Percentiles rank a stretch among this genome's conserved stretches.
phyloP scores from a whole-genome alignment of 2,329 filamentous ascomycete genomes.

The Monosporascus ibericus region DNA sequence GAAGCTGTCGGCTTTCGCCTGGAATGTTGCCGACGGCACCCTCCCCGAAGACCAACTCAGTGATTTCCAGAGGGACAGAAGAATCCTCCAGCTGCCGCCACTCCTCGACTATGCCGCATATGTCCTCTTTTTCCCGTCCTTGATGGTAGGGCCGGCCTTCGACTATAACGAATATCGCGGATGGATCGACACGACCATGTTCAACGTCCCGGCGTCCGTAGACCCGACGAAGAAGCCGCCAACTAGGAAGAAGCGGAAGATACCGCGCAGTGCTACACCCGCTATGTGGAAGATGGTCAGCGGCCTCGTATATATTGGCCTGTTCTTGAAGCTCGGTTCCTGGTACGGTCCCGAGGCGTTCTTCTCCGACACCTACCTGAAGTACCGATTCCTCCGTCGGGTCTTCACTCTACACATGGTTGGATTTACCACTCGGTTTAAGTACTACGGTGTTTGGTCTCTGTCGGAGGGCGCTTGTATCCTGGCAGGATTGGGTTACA shows the following conservation, averaged over 20 bases:
- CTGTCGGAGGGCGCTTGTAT: constrained; percentile 93
- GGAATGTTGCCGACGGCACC: constrained; percentile 93
- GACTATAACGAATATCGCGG: constrained; percentile 89
- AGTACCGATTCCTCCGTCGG: constrained; percentile 63
- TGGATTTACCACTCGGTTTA: constrained; percentile 73
- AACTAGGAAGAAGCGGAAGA: constrained; percentile 84
- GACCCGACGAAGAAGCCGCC: constrained; percentile 80
- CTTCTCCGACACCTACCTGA: constrained; percentile 59
- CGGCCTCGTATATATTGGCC: constrained; percentile 73
- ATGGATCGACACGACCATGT: constrained; percentile 94
- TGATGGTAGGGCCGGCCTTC: constrained; percentile 87
- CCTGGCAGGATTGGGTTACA: constrained; percentile 87
- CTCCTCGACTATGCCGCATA: constrained; percentile 83
- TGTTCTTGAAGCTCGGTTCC: constrained; percentile 67
- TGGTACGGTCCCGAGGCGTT: constrained; percentile 61
- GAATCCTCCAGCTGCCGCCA: constrained; percentile 66
- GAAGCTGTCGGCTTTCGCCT: constrained; percentile 95
- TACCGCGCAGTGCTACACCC: constrained; percentile 83
- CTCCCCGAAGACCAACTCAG: constrained; percentile 74
- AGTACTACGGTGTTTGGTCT: constrained; percentile 96
- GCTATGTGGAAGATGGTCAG: constrained; percentile 68
- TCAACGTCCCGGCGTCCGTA: constrained; percentile 73
- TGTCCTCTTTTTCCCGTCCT: constrained; percentile 88
- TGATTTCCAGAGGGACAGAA: constrained; percentile 77
- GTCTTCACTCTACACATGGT: constrained; percentile 80